phyloP scores from a whole-genome alignment of 2,329 filamentous ascomycete genomes.

The Exophiala aquamarina region DNA sequence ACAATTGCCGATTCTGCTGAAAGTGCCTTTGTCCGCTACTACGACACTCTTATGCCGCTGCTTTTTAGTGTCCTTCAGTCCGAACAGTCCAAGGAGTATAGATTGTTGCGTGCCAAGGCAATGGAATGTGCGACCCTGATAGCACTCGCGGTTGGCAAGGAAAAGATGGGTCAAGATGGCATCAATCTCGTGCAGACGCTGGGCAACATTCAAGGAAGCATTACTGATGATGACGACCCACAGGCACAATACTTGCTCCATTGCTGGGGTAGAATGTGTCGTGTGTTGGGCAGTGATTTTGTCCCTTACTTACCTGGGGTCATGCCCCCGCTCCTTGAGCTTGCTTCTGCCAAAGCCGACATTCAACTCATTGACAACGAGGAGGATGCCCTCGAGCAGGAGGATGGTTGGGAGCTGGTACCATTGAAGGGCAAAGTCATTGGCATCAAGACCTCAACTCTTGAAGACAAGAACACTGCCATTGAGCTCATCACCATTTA shows the following conservation, averaged over 20 bases:
- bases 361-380: constrained; percentile 95
- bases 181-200: constrained; percentile 84
- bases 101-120: constrained; percentile 88
- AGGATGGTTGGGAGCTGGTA: constrained; percentile 96
- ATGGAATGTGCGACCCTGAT: constrained; percentile 99
- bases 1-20: constrained; percentile 99
- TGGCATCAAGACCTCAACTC: constrained; percentile 91
- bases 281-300: constrained; percentile 87
- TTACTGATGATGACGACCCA: constrained; percentile 88
- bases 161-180: constrained; percentile 84
- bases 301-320: constrained; percentile 88
- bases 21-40: constrained; percentile 91
- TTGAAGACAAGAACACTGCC: constrained; percentile 99
- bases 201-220: constrained; percentile 78
- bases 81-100: constrained; percentile 90
- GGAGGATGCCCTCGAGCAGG: constrained; percentile 86
- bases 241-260: constrained; percentile 97
- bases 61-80: constrained; percentile 85
- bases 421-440: constrained; percentile 97
- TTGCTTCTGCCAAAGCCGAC: constrained; percentile 93
- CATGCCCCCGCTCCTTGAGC: constrained; percentile 87
- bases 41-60: constrained; percentile 91
- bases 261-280: constrained; percentile 99
- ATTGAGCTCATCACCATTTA: constrained; percentile 98
- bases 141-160: constrained; percentile 86